phyloP scores from a whole-genome alignment of 352 stramenopile genomes.

The Phytophthora crassamura region DNA sequence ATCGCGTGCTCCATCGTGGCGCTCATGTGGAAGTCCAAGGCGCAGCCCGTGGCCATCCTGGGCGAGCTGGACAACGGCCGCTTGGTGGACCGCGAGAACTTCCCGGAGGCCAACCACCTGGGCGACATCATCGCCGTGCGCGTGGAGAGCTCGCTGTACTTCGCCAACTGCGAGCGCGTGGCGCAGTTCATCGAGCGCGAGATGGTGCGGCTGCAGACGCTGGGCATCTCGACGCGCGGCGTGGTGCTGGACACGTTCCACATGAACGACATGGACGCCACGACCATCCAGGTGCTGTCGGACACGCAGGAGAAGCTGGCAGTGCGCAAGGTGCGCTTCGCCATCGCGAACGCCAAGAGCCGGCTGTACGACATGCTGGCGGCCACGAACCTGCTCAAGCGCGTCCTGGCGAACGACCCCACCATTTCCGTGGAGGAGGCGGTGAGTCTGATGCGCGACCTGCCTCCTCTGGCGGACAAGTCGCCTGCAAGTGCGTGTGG shows the following conservation, averaged over 20 bases:
- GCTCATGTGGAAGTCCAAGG: constrained; percentile 18
- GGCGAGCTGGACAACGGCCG: constrained; percentile 12
- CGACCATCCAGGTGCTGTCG: constrained; percentile 16
- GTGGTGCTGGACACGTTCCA: constrained; percentile 16
- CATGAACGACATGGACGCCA: constrained; percentile 21
- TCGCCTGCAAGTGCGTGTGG: neutral
- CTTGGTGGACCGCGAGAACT: constrained; percentile 15
- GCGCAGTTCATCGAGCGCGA: constrained; percentile 14
- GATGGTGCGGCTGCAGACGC: constrained; percentile 12
- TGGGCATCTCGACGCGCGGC: constrained; percentile 10
- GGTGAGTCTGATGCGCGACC: constrained; percentile 3
- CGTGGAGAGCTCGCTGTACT: constrained; percentile 17
- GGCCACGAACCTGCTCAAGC: constrained; percentile 12
- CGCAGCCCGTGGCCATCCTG: constrained; percentile 15
- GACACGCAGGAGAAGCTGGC: constrained; percentile 19
- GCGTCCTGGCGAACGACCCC: constrained; percentile 9
- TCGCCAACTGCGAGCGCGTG: constrained; percentile 13
- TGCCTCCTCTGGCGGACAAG: constrained; percentile 11
- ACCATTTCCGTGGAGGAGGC: constrained; percentile 16
- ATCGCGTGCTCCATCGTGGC: constrained; percentile 13
- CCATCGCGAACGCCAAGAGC: constrained; percentile 12
- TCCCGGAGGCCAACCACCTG: constrained; percentile 10
- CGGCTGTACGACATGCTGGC: constrained; percentile 13
- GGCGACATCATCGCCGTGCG: constrained; percentile 11
- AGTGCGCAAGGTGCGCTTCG: constrained; percentile 14